Evolutionary conservation across 2,329 filamentous ascomycete genomes (phyloP).

Genomic region (Pseudocercospora macadamiae): DNA sequence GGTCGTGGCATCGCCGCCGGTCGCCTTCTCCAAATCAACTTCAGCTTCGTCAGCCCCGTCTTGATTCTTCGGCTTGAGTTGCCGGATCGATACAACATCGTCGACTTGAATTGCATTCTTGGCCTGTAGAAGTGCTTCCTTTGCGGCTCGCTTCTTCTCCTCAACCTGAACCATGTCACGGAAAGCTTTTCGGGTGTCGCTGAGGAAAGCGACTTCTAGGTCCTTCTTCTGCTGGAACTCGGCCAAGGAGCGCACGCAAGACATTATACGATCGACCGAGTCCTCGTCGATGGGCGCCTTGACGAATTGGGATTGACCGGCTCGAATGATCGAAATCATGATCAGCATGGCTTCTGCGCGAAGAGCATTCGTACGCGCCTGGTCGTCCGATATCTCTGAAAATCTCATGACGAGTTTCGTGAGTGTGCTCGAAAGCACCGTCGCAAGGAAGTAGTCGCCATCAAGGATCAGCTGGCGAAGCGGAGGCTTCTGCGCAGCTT

Average conservation of each 20-base stretch:
- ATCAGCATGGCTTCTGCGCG: conserved; percentile 98
- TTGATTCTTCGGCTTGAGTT: conserved; percentile 87
- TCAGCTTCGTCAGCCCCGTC: conserved; percentile 83
- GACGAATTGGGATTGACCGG: conserved; percentile 97
- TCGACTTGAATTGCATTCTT: conserved; percentile 95
- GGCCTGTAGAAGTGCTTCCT: conserved; percentile 88
- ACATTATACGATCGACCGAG: conserved; percentile 98
- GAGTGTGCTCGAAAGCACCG: conserved; percentile 91
- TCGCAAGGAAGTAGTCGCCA: conserved; percentile 93
- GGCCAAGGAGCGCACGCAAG: conserved; percentile 86
- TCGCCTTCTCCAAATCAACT: conserved; percentile 88
- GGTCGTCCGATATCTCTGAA: conserved; percentile 85
- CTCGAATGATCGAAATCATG: conserved; percentile 98
- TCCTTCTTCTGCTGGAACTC: conserved; percentile 90
- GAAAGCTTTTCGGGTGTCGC: conserved; percentile 95
- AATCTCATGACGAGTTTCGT: conserved; percentile 98
- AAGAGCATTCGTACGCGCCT: conserved; percentile 86
- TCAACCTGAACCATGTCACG: conserved; percentile 95
- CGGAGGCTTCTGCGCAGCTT: conserved; percentile 94
- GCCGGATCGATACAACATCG: conserved; percentile 88
- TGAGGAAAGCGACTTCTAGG: conserved; percentile 86
- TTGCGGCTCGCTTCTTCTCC: conserved; percentile 95
- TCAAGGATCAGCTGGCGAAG: conserved; percentile 93
- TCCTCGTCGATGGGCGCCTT: conserved; percentile 98
- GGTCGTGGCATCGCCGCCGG: conserved; percentile 79